phyloP scores from a whole-genome alignment of 352 stramenopile species.

The Pythium aphanidermatum region DNA sequence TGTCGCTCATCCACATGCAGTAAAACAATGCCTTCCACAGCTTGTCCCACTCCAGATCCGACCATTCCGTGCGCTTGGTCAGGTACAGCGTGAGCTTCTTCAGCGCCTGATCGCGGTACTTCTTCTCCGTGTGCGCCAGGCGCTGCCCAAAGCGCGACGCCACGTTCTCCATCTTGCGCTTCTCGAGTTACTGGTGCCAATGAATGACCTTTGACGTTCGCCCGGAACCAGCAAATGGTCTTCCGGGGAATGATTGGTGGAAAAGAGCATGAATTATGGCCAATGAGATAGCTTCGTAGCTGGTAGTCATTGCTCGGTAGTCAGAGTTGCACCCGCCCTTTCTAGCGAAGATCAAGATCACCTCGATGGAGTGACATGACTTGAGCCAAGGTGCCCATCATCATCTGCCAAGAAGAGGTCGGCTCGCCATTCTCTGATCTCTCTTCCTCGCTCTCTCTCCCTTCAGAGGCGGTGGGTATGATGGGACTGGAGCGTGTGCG shows the following conservation, averaged over 20 bases:
- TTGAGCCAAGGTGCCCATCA: too few relatives aligned
- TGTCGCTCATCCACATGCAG: slow-evolving; percentile 90
- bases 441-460: background rate
- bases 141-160: slow-evolving; percentile 80
- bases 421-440: background rate
- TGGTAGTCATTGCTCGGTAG: slow-evolving; percentile 4
- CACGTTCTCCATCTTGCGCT: slow-evolving; percentile 52
- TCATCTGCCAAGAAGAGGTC: too few relatives aligned
- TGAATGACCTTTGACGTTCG: slow-evolving; percentile 1
- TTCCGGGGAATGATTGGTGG: slow-evolving; percentile 10
- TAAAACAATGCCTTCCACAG: slow-evolving; percentile 88
- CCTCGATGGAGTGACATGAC: too few relatives aligned
- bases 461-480: background rate
- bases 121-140: slow-evolving; percentile 83
- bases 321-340: too few relatives aligned
- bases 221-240: slow-evolving; percentile 11
- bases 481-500: slow-evolving; percentile 45
- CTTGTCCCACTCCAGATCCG: slow-evolving; percentile 77
- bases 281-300: slow-evolving; percentile 11
- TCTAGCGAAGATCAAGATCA: too few relatives aligned
- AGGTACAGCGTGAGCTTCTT: slow-evolving; percentile 80
- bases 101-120: slow-evolving; percentile 76
- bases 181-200: background rate
- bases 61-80: slow-evolving; percentile 59
- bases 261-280: background rate